Conservation (phyloP, 1,139 yeast genomes). For the Blastobotrys persicus region DNA sequence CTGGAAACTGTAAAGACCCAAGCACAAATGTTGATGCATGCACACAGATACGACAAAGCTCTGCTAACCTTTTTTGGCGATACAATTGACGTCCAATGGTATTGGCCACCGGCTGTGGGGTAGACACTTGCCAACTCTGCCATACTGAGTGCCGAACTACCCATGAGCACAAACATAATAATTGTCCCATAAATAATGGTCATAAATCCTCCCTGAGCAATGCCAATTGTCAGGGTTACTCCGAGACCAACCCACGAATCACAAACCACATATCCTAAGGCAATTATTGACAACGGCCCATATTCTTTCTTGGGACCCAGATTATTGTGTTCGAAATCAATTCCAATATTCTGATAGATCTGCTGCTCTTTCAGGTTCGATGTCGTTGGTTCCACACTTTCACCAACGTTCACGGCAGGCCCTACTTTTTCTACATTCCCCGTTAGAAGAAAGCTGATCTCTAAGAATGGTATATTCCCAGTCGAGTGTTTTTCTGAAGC, state of each 20-base stretch:
- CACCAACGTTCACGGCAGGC: neutral
- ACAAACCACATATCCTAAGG: neutral
- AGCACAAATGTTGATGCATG: neutral
- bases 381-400: neutral
- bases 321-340: neutral
- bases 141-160: neutral
- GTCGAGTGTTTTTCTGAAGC: too few species aligned
- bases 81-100: neutral
- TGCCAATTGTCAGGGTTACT: neutral
- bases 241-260: neutral
- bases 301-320: neutral
- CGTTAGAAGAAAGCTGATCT: neutral
- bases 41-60: neutral
- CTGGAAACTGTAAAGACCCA: neutral
- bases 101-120: neutral
- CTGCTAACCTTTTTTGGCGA: neutral
- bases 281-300: neutral
- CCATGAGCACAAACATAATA: neutral
- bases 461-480: too few species aligned
- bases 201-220: neutral
- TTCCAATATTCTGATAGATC: neutral
- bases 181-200: neutral
- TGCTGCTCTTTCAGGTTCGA: neutral
- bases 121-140: neutral
- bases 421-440: neutral